Conservation (phyloP, 495 filamentous ascomycete genomes). For the Astrothelium macrocarpum region DNA sequence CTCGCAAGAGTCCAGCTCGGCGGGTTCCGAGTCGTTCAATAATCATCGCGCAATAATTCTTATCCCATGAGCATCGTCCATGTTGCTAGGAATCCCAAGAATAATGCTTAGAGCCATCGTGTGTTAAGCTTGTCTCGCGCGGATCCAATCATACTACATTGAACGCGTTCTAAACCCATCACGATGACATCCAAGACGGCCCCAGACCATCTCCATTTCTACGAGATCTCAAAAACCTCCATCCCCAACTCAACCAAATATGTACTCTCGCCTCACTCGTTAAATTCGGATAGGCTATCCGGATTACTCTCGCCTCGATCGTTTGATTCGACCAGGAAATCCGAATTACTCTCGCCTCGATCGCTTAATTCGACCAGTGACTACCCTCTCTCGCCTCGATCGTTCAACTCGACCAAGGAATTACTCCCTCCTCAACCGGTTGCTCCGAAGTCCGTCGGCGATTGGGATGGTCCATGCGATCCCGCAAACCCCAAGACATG, state of each 20-base stretch:
- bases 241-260: not conserved
- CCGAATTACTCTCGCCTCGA: not conserved
- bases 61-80: conserved; percentile 1
- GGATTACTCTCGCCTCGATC: not conserved
- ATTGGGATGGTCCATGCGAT: conserved; percentile 12
- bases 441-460: not conserved
- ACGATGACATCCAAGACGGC: not conserved
- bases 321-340: not conserved
- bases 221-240: not conserved
- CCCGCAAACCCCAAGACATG: conserved; percentile 11
- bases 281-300: not conserved
- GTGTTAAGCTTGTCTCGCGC: not conserved
- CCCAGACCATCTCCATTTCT: not conserved
- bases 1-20: not conserved
- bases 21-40: conserved; percentile 1
- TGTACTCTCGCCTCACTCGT: not conserved
- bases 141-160: not conserved
- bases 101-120: not conserved
- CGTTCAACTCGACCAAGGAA: not conserved
- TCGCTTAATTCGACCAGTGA: not conserved
- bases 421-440: not conserved
- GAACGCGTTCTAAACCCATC: not conserved
- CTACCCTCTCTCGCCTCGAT: not conserved
- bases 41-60: not conserved
- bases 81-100: not conserved